Evolutionary conservation across 805 yeast genomes (phyloP).

Genomic region (Schizosaccharomyces osmophilus): DNA sequence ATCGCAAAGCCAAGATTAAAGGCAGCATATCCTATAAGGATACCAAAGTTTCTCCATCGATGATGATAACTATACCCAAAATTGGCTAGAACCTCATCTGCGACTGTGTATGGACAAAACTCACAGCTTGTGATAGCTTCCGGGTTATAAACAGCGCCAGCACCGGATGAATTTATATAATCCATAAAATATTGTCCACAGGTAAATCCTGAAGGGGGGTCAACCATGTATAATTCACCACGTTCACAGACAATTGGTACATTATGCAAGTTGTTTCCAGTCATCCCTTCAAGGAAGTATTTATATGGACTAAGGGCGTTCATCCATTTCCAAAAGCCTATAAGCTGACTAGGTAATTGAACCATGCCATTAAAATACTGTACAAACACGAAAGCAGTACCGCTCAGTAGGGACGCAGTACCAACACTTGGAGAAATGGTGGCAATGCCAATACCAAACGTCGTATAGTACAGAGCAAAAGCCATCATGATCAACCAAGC

Average conservation of each 20-base stretch:
- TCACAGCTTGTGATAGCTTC: neutral
- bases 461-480: neutral
- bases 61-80: constrained; percentile 11
- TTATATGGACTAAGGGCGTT: neutral
- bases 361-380: neutral
- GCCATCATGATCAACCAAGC: neutral
- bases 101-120: neutral
- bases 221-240: neutral
- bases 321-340: constrained; percentile 4
- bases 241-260: neutral
- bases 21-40: constrained; percentile 27
- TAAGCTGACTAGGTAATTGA: neutral
- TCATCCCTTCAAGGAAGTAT: neutral
- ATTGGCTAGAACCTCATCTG: neutral
- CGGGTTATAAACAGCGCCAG: neutral
- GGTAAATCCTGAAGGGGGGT: neutral
- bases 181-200: neutral
- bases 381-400: constrained; percentile 24
- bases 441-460: neutral
- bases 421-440: constrained; percentile 20
- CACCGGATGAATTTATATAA: neutral
- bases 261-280: constrained; percentile 18
- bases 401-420: constrained; percentile 29
- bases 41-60: constrained; percentile 42
- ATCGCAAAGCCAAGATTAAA: constrained; percentile 21